Conservation (phyloP, 2,329 filamentous ascomycete genomes). For the Passalora sequoiae region DNA sequence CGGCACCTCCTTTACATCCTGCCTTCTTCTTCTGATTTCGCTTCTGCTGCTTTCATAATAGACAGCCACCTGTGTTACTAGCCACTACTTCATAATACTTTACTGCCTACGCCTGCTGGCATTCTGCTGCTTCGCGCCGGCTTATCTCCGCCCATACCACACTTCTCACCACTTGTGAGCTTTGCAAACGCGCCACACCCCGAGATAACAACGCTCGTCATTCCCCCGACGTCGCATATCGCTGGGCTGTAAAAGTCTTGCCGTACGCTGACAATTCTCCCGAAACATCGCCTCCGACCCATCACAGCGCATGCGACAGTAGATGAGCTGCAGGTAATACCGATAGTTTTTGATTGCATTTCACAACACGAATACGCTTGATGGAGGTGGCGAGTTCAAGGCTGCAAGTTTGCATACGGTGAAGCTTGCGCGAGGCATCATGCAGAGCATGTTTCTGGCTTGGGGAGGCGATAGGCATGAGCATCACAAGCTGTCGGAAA, state of each 20-base stretch:
- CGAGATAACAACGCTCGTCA: too few species aligned
- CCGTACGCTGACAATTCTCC: constrained; percentile 4
- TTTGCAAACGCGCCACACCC: constrained; percentile 1
- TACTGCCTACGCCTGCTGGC: constrained; percentile 1
- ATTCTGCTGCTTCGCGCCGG: too few species aligned
- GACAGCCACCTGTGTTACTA: constrained; percentile 23
- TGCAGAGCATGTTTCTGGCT: constrained; percentile 50
- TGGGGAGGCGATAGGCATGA: constrained; percentile 38
- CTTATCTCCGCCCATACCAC: constrained; percentile 9
- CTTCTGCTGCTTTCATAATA: constrained; percentile 5
- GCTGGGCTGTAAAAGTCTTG: constrained; percentile 4
- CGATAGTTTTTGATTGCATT: constrained; percentile 22
- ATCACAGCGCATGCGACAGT: constrained; percentile 11
- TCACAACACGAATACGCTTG: constrained; percentile 15
- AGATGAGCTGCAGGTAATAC: constrained; percentile 20
- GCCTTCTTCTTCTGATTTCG: constrained; percentile 5
- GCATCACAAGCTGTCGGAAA: constrained; percentile 26
- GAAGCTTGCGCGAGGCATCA: constrained; percentile 31
- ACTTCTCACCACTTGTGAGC: constrained; percentile 1
- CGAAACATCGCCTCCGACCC: constrained; percentile 8
- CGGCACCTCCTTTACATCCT: too few species aligned
- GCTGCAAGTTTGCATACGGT: constrained; percentile 17
- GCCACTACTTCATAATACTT: constrained; percentile 15
- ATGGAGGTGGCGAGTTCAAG: constrained; percentile 24
- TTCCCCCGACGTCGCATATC: background rate